Evolutionary conservation across 2,329 filamentous ascomycete species (phyloP).

Genomic region (Knoxdaviesia proteae): DNA sequence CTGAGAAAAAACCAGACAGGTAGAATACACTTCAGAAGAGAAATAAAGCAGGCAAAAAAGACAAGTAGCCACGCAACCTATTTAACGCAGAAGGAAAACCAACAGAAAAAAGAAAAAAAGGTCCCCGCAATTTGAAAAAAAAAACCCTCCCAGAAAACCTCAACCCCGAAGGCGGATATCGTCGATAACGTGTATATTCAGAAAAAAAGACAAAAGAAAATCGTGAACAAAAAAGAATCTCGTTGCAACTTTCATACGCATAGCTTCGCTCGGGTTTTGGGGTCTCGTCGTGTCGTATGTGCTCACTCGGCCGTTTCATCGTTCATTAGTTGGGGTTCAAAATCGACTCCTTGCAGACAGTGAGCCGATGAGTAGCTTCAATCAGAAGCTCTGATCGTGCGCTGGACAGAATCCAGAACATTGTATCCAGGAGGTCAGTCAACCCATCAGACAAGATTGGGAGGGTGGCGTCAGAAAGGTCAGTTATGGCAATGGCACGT

Average conservation of each 20-base stretch:
- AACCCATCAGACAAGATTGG: too few relatives aligned
- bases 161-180: too few relatives aligned
- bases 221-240: neutral
- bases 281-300: too few relatives aligned
- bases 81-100: neutral
- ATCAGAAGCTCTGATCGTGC: conserved; percentile 1
- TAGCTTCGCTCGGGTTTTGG: too few relatives aligned
- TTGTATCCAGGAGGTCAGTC: conserved; percentile 1
- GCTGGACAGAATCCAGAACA: conserved; percentile 1
- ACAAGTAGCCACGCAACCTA: neutral
- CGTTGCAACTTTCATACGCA: too few relatives aligned
- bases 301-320: too few relatives aligned
- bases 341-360: too few relatives aligned
- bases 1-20: neutral
- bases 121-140: neutral
- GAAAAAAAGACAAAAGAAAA: neutral
- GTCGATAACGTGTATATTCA: neutral
- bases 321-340: too few relatives aligned
- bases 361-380: conserved; percentile 1
- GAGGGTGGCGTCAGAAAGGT: too few relatives aligned
- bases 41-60: neutral
- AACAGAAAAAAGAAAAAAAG: neutral
- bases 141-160: neutral
- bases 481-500: conserved; percentile 13
- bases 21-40: neutral